A percentile compares a stretch with the other conserved stretches of the same genome.
Conservation (phyloP, 2,329 filamentous ascomycete genomes). For the Aspergillus novofumigatus region DNA sequence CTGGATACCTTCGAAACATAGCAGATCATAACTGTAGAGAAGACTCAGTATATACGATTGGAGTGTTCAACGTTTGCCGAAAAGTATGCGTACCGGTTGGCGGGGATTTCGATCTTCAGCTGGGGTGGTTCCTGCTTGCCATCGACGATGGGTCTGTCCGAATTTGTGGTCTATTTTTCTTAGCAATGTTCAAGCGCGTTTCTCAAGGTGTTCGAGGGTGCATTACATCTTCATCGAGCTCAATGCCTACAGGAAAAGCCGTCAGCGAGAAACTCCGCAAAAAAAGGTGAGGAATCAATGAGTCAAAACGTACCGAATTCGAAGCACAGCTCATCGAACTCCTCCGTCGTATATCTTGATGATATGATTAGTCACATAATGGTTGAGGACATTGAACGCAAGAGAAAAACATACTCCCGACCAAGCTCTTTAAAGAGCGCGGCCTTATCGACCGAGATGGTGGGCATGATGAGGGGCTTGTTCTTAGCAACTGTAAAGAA, state of each 20-base stretch:
- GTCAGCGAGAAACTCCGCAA: slow-evolving; percentile 30
- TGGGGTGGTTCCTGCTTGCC: slow-evolving; percentile 83
- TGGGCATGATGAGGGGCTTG: slow-evolving; percentile 68
- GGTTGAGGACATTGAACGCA: slow-evolving; percentile 11
- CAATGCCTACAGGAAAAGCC: slow-evolving; percentile 57
- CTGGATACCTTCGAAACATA: slow-evolving; percentile 95
- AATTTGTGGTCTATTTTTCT: slow-evolving; percentile 59
- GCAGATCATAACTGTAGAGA: slow-evolving; percentile 66
- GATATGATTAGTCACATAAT: slow-evolving; percentile 5
- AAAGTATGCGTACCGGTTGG: slow-evolving; percentile 67
- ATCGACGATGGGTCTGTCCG: slow-evolving; percentile 68
- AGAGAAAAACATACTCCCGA: slow-evolving; percentile 61
- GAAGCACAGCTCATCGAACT: slow-evolving; percentile 97
- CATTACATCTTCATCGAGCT: slow-evolving; percentile 82
- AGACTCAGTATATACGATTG: slow-evolving; percentile 19
- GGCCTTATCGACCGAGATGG: slow-evolving; percentile 93
- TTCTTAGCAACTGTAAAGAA: slow-evolving; percentile 17
- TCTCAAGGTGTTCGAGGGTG: neutral
- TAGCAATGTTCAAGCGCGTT: slow-evolving; percentile 21
- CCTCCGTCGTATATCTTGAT: slow-evolving; percentile 76
- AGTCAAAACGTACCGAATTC: slow-evolving; percentile 66
- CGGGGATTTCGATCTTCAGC: slow-evolving; percentile 96
- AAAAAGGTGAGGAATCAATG: slow-evolving; percentile 3
- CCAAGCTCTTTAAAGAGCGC: slow-evolving; percentile 90
- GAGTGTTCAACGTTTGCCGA: neutral